Evolutionary conservation across 768 basidiomycete genomes (phyloP).

Genomic region (Suillus occidentalis): DNA sequence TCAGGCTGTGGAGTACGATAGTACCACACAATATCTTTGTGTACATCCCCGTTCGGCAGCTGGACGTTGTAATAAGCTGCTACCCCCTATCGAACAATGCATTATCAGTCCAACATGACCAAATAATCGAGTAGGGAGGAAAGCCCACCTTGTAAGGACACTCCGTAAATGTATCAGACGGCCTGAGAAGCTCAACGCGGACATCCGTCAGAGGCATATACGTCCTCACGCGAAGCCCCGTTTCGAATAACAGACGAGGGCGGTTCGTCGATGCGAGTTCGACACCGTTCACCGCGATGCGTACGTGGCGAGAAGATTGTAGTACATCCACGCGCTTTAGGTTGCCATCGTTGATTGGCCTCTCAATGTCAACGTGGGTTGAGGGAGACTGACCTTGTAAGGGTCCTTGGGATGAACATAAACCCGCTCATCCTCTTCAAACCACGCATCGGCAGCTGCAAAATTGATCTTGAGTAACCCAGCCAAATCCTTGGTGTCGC

Average conservation of each 20-base stretch:
- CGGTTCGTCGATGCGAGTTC: slow-evolving; percentile 59
- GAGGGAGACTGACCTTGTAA: slow-evolving; percentile 50
- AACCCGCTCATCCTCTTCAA: slow-evolving; percentile 56
- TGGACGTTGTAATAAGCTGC: slow-evolving; percentile 58
- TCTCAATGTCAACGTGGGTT: background rate
- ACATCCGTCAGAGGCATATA: slow-evolving; percentile 63
- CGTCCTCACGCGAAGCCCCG: slow-evolving; percentile 52
- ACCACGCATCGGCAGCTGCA: slow-evolving; percentile 44
- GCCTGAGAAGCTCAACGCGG: slow-evolving; percentile 47
- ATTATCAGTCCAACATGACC: slow-evolving; percentile 3
- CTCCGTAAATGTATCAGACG: slow-evolving; percentile 44
- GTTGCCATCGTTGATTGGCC: background rate
- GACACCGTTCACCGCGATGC: slow-evolving; percentile 59
- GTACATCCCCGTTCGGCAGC: slow-evolving; percentile 41
- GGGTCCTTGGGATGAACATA: slow-evolving; percentile 66
- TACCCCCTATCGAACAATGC: slow-evolving; percentile 43
- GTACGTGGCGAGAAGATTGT: slow-evolving; percentile 59
- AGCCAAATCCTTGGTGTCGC: slow-evolving; percentile 36
- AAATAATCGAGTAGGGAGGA: background rate
- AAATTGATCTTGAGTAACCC: slow-evolving; percentile 53
- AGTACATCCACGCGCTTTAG: slow-evolving; percentile 61
- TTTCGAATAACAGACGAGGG: slow-evolving; percentile 60
- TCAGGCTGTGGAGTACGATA: slow-evolving; percentile 56
- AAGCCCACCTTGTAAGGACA: slow-evolving; percentile 65
- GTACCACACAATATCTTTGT: slow-evolving; percentile 62